phyloP scores from a whole-genome alignment of 2,329 filamentous ascomycete genomes.

The Pseudopyricularia cyperi region DNA sequence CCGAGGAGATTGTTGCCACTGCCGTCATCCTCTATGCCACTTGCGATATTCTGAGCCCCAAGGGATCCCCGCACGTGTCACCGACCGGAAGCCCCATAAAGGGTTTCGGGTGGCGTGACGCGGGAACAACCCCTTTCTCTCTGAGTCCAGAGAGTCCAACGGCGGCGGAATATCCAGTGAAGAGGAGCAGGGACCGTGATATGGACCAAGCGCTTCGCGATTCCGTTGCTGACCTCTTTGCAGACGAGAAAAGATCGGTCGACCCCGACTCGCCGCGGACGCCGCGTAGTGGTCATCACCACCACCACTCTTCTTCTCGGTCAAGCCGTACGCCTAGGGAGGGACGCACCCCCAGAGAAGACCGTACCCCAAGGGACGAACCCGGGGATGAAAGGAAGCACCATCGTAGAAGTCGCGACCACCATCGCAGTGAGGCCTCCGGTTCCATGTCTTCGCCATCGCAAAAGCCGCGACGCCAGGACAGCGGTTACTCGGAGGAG shows the following conservation, averaged over 20 bases:
- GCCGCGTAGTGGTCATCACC: conserved; percentile 27
- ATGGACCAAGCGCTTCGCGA: conserved; percentile 23
- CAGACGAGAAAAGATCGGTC: conserved; percentile 31
- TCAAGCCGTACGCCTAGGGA: conserved; percentile 15
- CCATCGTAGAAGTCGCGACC: conserved; percentile 9
- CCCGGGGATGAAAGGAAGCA: conserved; percentile 8
- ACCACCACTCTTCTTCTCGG: conserved; percentile 17
- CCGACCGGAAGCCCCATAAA: conserved; percentile 12
- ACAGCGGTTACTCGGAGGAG: conserved; percentile 28
- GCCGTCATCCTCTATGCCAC: conserved; percentile 41
- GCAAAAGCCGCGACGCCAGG: conserved; percentile 25
- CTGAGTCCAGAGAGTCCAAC: conserved; percentile 1
- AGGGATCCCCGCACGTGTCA: conserved; percentile 19
- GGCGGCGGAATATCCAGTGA: conserved; percentile 3
- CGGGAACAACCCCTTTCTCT: conserved; percentile 18
- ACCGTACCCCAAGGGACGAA: background rate
- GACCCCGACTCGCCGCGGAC: conserved; percentile 16
- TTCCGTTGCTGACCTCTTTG: conserved; percentile 41
- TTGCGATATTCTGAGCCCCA: conserved; percentile 31
- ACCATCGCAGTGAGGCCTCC: conserved; percentile 22
- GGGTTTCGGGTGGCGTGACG: conserved; percentile 16
- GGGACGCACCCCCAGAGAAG: conserved; percentile 9
- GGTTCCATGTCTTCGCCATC: conserved; percentile 20
- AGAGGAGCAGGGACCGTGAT: conserved; percentile 18
- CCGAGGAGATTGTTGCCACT: conserved; percentile 39